A percentile compares a stretch with the other conserved stretches of the same genome.
These are phyloP conservation scores for Immersiporthe knoxdaviesiana DNA, from an alignment of 2,329 filamentous ascomycete genomes.

Conservation along the genomic window DNA sequence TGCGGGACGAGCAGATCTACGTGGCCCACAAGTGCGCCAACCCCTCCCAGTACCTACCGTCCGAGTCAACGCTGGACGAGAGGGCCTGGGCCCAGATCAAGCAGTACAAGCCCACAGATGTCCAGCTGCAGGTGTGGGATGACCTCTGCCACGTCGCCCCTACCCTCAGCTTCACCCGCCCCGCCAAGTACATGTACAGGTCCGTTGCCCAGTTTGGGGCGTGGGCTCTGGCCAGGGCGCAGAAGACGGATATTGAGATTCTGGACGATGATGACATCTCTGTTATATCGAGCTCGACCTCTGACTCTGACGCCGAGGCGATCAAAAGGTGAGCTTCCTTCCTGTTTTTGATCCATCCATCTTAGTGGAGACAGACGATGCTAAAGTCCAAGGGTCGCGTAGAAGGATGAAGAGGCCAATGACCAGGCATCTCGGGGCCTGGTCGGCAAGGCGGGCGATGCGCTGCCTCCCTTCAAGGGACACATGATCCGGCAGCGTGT, in stretches of 20 bases:
- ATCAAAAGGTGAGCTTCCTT: conserved; percentile 31
- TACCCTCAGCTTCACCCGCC: conserved; percentile 93
- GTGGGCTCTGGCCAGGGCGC: conserved; percentile 84
- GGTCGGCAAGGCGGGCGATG: conserved; percentile 87
- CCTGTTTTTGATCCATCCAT: too few relatives aligned
- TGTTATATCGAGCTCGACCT: conserved; percentile 66
- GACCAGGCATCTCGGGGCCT: conserved; percentile 35
- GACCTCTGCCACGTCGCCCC: conserved; percentile 91
- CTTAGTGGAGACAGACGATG: not conserved
- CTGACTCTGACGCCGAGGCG: conserved; percentile 38
- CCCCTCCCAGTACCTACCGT: conserved; percentile 74
- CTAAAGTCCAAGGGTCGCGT: not conserved
- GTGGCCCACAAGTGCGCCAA: conserved; percentile 92
- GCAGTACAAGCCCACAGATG: conserved; percentile 80
- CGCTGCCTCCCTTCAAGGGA: conserved; percentile 75
- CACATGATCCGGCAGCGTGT: conserved; percentile 94
- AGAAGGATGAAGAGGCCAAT: conserved; percentile 32
- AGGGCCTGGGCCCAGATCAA: conserved; percentile 62
- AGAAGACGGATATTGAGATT: conserved; percentile 79
- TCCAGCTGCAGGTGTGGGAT: conserved; percentile 95
- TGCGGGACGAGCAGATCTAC: conserved; percentile 94
- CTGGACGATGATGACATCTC: conserved; percentile 78
- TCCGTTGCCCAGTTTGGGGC: conserved; percentile 91
- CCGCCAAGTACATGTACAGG: conserved; percentile 94
- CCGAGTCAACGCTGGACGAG: conserved; percentile 64